Evolutionary conservation across 352 stramenopile species (phyloP), one percentile per base, ranked within the genome.

Genomic region (Phytophthora sp.): DNA sequence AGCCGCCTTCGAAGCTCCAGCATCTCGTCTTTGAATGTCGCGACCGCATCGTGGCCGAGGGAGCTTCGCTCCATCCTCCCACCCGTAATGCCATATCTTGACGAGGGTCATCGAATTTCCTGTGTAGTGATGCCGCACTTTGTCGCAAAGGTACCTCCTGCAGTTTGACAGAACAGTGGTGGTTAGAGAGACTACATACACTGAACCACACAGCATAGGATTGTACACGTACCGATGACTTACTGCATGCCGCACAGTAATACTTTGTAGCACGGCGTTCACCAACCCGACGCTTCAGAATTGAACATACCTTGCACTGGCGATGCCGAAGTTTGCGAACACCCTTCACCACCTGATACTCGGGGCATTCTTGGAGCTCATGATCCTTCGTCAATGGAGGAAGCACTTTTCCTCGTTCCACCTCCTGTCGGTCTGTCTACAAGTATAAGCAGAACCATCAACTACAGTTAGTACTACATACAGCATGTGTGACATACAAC

Each of bases 231-330:
- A 41, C 27, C 46, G 29, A 39, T 7, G 46, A 27, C 18, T 36
- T 36, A 8, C 26, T 54, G 5, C 46, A 54, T 5, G 16, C 27
- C 7, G 26, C 0, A 9, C 46, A 54, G 16, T 41, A 41, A 5
- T 41, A 54, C n/a, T 57, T 57, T 2, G 30, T 30, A 1, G 20
- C 12, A 2, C 20, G 49, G 4, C 49, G 49, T 42, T 57, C 18
- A 6, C 49, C 31, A 21, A 57, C 16, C 0, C 13, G 11, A 5
- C 31, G 49, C 21, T 56, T 57, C 18, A 45, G 6, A 15, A 57
- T 35, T 2, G 49, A 57, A 4, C 49, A 57, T 12, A 57, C 30
- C n/a, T 57, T 57, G 15, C 31, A 47, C 9, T 57, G 50, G 2
- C 15, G 21, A 7, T 57, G 50, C 2, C 50, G 33, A 33, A 31